A percentile compares a stretch with the other conserved stretches of the same genome.
These are phyloP conservation scores for Leavenworthia alabamica DNA, from an alignment of 345 rosid species.

Conservation along the genomic window DNA sequence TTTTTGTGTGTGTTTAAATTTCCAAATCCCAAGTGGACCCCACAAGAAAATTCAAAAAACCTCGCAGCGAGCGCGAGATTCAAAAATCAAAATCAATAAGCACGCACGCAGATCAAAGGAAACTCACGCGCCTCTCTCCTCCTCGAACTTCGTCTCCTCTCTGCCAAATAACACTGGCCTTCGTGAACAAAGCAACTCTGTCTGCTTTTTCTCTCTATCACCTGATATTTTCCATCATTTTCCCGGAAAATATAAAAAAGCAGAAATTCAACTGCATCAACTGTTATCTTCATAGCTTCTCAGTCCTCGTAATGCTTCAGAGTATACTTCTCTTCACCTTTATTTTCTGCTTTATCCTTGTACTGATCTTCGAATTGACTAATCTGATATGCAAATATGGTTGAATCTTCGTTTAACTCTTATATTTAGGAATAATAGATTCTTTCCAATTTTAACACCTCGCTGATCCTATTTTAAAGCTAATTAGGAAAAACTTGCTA, in stretches of 20 bases:
- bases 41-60: constrained; percentile 29
- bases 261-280: background rate
- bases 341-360: background rate
- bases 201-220: background rate
- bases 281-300: background rate
- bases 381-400: background rate
- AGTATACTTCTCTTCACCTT: constrained; percentile 3
- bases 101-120: constrained; percentile 19
- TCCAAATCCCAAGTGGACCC: constrained; percentile 5
- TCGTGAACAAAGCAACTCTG: constrained; percentile 12
- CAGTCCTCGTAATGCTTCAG: background rate
- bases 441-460: constrained; percentile 5
- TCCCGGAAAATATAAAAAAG: background rate
- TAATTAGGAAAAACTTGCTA: background rate
- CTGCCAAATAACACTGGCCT: constrained; percentile 9
- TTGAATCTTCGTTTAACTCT: background rate
- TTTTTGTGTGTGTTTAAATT: constrained; percentile 14
- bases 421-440: background rate
- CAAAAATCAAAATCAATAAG: constrained; percentile 23
- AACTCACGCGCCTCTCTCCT: constrained; percentile 30
- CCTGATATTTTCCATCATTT: constrained; percentile 1
- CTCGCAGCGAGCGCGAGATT: constrained; percentile 47
- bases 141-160: constrained; percentile 16
- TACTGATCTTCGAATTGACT: background rate
- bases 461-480: background rate